Evolutionary conservation across 1,284 basidiomycete species (phyloP).

Genomic region (Moniliella sp.): DNA sequence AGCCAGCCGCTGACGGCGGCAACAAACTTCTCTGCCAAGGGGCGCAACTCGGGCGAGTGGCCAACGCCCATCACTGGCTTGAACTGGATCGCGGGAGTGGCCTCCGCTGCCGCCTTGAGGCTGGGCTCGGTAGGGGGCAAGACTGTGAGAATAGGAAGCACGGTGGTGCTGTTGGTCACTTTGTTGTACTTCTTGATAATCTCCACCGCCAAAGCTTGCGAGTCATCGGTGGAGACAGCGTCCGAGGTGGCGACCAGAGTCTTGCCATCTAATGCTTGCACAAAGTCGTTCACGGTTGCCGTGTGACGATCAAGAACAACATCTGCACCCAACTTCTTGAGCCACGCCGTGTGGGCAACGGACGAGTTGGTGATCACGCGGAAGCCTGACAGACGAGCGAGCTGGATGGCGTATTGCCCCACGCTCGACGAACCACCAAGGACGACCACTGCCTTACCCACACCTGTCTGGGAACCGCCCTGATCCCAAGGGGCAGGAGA

Average conservation of each 20-base stretch:
- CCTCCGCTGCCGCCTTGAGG: too few species aligned
- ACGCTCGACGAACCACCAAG: conserved; percentile 13
- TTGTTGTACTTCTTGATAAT: conserved; percentile 7
- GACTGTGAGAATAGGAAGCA: conserved; percentile 3
- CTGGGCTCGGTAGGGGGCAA: conserved; percentile 5
- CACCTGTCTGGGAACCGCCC: conserved; percentile 6
- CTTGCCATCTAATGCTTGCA: conserved; percentile 2
- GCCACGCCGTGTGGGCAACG: conserved; percentile 7
- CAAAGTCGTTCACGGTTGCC: conserved; percentile 4
- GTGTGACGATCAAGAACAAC: conserved; percentile 8
- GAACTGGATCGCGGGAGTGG: too few species aligned
- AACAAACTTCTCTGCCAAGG: too few species aligned
- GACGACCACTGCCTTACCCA: conserved; percentile 13
- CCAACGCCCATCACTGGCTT: too few species aligned
- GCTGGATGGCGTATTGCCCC: conserved; percentile 19
- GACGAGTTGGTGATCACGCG: conserved; percentile 13
- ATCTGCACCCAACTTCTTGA: conserved; percentile 10
- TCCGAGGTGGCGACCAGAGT: conserved; percentile 9
- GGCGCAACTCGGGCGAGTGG: too few species aligned
- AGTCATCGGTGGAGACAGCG: conserved; percentile 8
- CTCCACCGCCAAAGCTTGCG: conserved; percentile 9
- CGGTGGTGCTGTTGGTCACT: neutral
- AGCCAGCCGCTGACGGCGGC: too few species aligned
- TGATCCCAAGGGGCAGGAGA: conserved; percentile 12
- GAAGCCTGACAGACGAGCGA: conserved; percentile 15